Evolutionary conservation across 2,329 filamentous ascomycete genomes (phyloP).

Genomic region (Aspergillus niger): DNA sequence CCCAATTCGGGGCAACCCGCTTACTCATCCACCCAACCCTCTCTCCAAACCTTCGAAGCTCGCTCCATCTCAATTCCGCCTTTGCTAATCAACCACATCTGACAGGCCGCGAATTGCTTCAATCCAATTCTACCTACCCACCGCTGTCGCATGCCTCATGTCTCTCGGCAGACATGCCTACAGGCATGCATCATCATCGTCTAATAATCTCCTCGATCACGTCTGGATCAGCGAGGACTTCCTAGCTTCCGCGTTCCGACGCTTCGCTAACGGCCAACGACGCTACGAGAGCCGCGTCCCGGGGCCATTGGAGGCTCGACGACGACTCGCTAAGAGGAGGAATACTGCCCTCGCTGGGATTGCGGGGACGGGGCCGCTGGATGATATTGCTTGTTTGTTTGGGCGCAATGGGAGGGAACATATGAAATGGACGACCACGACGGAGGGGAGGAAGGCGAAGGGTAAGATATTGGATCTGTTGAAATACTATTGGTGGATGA

Average conservation of each 20-base stretch:
- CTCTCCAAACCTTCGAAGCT: constrained; percentile 1
- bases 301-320: constrained; percentile 63
- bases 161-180: constrained; percentile 47
- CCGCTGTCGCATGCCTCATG: constrained; percentile 36
- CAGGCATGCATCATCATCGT: constrained; percentile 37
- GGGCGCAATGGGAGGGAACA: constrained; percentile 44
- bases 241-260: constrained; percentile 51
- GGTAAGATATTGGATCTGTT: constrained; percentile 23
- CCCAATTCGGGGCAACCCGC: neutral
- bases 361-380: constrained; percentile 28
- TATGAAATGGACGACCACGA: constrained; percentile 36
- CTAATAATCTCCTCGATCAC: constrained; percentile 32
- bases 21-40: constrained; percentile 26
- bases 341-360: constrained; percentile 53
- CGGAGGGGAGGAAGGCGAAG: constrained; percentile 26
- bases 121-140: too few relatives aligned
- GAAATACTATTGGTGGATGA: neutral
- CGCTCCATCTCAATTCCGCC: neutral
- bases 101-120: constrained; percentile 22
- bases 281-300: constrained; percentile 63
- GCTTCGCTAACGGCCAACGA: constrained; percentile 48
- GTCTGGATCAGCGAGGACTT: constrained; percentile 52
- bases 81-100: constrained; percentile 13
- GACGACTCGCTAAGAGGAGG: constrained; percentile 57
- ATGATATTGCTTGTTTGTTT: constrained; percentile 46